phyloP scores from a whole-genome alignment of 164 flowering plant species.

The Vitis amurensis region DNA sequence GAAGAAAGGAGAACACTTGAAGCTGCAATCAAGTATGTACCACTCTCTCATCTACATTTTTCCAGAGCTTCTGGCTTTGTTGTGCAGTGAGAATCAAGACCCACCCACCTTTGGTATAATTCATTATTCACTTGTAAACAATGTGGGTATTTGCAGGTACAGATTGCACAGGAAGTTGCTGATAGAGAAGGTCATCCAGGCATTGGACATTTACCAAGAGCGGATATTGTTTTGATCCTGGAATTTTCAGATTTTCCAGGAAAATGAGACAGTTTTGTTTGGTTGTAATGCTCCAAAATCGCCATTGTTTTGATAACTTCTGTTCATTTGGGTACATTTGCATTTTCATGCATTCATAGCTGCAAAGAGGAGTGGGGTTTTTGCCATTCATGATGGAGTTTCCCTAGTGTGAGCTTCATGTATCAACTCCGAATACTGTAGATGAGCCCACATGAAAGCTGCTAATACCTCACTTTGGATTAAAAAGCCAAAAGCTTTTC shows the following conservation, averaged over 20 bases:
- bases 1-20: constrained; percentile 70
- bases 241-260: background rate
- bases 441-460: too few species aligned
- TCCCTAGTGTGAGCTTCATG: too few species aligned
- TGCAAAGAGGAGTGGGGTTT: too few species aligned
- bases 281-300: background rate
- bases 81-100: background rate
- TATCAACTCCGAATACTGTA: too few species aligned
- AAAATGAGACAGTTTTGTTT: too few species aligned
- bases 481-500: too few species aligned
- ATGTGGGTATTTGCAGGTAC: constrained; percentile 51
- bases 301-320: background rate
- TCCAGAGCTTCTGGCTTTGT: background rate
- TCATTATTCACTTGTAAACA: background rate
- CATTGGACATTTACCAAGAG: constrained; percentile 79
- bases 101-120: background rate
- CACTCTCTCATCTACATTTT: background rate
- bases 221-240: constrained; percentile 54
- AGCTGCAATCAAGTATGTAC: constrained; percentile 73
- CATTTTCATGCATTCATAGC: too few species aligned
- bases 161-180: constrained; percentile 72
- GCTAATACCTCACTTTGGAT: too few species aligned
- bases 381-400: too few species aligned
- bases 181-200: constrained; percentile 64
- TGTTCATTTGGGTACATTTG: too few species aligned